Evolutionary conservation across 768 basidiomycete genomes (phyloP).

Genomic region (Thelephora ganbajun): DNA sequence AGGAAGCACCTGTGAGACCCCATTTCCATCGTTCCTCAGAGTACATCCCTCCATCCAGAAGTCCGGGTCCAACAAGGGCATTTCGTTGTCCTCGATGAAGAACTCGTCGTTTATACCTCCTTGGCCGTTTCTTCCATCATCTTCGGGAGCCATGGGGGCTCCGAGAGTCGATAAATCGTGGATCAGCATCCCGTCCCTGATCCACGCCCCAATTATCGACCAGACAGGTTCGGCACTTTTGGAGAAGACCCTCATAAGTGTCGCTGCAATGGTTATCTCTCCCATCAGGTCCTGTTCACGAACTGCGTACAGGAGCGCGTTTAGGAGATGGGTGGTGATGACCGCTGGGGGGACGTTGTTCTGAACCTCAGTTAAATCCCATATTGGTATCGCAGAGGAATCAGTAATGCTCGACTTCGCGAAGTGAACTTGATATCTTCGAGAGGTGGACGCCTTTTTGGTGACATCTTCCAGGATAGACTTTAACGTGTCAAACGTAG

Average conservation of each 20-base stretch:
- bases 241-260: slow-evolving; percentile 49
- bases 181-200: slow-evolving; percentile 56
- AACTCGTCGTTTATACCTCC: slow-evolving; percentile 52
- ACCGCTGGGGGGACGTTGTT: slow-evolving; percentile 32
- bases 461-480: slow-evolving; percentile 28
- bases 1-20: slow-evolving; percentile 29
- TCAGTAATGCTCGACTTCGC: slow-evolving; percentile 14
- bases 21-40: slow-evolving; percentile 27
- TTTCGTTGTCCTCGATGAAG: slow-evolving; percentile 63
- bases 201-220: slow-evolving; percentile 59
- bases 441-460: slow-evolving; percentile 9
- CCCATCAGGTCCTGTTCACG: slow-evolving; percentile 48
- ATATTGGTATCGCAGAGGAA: slow-evolving; percentile 12
- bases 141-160: background rate
- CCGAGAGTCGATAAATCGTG: slow-evolving; percentile 8
- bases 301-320: slow-evolving; percentile 41
- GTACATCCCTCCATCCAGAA: slow-evolving; percentile 70
- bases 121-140: slow-evolving; percentile 5
- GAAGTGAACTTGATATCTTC: background rate
- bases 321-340: slow-evolving; percentile 44
- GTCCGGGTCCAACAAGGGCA: slow-evolving; percentile 44
- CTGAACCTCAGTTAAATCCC: slow-evolving; percentile 27
- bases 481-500: slow-evolving; percentile 43
- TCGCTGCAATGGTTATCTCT: slow-evolving; percentile 37
- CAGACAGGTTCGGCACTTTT: slow-evolving; percentile 58